Conservation (phyloP, 257 asterid species). For the Striga asiatica region DNA sequence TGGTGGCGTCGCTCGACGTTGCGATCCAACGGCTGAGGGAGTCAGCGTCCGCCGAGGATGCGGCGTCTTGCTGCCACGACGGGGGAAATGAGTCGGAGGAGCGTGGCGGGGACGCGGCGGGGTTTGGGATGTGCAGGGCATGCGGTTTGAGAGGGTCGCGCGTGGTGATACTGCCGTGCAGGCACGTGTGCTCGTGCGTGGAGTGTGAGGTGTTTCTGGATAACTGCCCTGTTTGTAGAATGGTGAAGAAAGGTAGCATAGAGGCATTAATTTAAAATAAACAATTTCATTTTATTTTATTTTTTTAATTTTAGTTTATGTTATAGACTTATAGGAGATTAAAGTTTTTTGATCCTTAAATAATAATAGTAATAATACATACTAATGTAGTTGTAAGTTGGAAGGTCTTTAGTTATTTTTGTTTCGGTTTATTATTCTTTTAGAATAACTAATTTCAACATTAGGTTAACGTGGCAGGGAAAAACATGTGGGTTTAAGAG, state of each 20-base stretch:
- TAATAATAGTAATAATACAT: too few species aligned
- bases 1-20: slow-evolving; percentile 34
- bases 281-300: too few species aligned
- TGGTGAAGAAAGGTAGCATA: slow-evolving; percentile 41
- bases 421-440: too few species aligned
- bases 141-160: slow-evolving; percentile 37
- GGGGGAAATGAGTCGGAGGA: background rate
- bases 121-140: slow-evolving; percentile 23
- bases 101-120: background rate
- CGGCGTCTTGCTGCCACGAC: slow-evolving; percentile 42
- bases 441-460: too few species aligned
- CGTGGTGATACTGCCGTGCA: slow-evolving; percentile 56
- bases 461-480: too few species aligned
- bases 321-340: too few species aligned
- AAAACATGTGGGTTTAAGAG: too few species aligned
- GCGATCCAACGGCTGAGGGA: slow-evolving; percentile 44
- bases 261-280: slow-evolving; percentile 33
- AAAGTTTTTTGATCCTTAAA: too few species aligned
- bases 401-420: too few species aligned
- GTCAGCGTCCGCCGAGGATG: slow-evolving; percentile 39
- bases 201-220: slow-evolving; percentile 48
- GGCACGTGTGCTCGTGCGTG: slow-evolving; percentile 59
- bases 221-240: slow-evolving; percentile 63
- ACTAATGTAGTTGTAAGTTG: too few species aligned
- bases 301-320: too few species aligned